Evolutionary conservation across 805 yeast genomes (phyloP).

Genomic region (Sporopachydermia quercuum): DNA sequence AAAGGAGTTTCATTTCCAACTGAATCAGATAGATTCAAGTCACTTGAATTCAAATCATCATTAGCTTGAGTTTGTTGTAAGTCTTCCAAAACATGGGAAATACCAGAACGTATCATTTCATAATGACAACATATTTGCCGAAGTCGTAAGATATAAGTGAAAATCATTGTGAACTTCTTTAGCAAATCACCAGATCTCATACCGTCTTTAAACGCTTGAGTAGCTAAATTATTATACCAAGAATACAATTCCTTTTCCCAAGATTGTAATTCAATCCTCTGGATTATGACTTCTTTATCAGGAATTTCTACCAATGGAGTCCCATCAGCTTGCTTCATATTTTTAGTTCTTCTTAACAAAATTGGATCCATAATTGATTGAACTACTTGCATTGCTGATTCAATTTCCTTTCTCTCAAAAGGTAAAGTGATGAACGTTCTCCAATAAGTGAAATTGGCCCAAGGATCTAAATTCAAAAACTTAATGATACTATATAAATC

Average conservation of each 20-base stretch:
- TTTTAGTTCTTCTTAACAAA: conserved; percentile 70
- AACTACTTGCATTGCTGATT: conserved; percentile 69
- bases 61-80: conserved; percentile 11
- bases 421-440: conserved; percentile 72
- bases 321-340: conserved; percentile 65
- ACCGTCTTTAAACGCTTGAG: conserved; percentile 37
- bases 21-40: background rate
- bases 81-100: conserved; percentile 27
- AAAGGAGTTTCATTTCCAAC: background rate
- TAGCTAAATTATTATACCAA: background rate
- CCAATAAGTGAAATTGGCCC: conserved; percentile 82
- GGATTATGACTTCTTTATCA: conserved; percentile 53
- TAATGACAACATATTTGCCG: conserved; percentile 86
- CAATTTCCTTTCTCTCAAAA: conserved; percentile 56
- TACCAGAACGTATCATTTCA: conserved; percentile 33
- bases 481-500: conserved; percentile 69
- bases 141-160: conserved; percentile 69
- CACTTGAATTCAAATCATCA: conserved; percentile 8
- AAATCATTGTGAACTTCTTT: conserved; percentile 59
- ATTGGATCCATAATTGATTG: conserved; percentile 76
- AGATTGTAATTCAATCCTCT: conserved; percentile 49
- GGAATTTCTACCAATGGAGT: conserved; percentile 64
- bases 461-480: conserved; percentile 72
- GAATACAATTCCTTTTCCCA: conserved; percentile 42
- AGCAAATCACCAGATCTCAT: conserved; percentile 51